Conservation (phyloP, 2,329 filamentous ascomycete genomes). For the Penicillium corylophilum region DNA sequence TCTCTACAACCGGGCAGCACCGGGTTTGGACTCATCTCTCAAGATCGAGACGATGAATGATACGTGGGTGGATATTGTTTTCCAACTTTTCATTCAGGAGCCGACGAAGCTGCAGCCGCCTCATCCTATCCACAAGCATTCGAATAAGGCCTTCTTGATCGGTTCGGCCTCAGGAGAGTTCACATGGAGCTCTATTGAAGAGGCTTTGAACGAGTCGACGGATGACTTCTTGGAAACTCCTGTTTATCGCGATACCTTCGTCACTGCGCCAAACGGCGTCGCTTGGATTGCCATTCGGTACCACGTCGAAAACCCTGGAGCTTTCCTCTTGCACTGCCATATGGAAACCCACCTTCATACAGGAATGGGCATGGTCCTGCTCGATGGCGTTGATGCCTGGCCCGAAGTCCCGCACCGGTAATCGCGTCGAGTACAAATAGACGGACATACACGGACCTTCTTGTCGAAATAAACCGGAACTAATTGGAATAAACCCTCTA, state of each 20-base stretch:
- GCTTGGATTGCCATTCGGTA: constrained; percentile 50
- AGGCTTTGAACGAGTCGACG: constrained; percentile 50
- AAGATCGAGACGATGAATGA: constrained; percentile 50
- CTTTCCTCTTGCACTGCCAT: constrained; percentile 54
- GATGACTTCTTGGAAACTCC: constrained; percentile 56
- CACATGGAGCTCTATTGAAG: constrained; percentile 52
- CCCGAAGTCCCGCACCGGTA: constrained; percentile 5
- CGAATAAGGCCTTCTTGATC: constrained; percentile 59
- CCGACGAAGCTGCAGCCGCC: constrained; percentile 48
- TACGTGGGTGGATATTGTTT: constrained; percentile 55
- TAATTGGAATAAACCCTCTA: no score
- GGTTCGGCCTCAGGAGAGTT: constrained; percentile 49
- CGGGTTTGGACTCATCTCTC: constrained; percentile 24
- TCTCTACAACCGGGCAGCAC: constrained; percentile 6
- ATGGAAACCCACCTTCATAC: constrained; percentile 50
- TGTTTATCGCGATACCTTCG: constrained; percentile 52
- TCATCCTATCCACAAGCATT: constrained; percentile 66
- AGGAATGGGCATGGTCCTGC: constrained; percentile 49
- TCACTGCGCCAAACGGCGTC: constrained; percentile 36
- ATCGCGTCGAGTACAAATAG: not conserved
- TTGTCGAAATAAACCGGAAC: not conserved
- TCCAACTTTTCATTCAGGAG: constrained; percentile 35
- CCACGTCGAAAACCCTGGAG: constrained; percentile 47
- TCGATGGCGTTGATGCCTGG: constrained; percentile 52
- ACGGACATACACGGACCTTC: no score